Conservation (phyloP, 2,329 filamentous ascomycete species). For the Pyrenochaeta sp. region DNA sequence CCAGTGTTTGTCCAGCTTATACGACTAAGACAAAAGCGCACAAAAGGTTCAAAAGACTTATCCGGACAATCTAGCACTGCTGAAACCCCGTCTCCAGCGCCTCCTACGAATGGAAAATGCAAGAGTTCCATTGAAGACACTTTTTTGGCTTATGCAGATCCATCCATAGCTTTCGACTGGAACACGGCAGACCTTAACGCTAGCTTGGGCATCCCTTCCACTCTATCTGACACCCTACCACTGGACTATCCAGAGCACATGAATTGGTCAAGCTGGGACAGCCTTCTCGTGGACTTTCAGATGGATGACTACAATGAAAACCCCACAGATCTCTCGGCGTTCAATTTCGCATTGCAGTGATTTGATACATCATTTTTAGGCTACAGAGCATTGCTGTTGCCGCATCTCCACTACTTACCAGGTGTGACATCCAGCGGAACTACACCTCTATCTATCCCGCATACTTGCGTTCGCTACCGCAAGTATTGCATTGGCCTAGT, state of each 20-base stretch:
- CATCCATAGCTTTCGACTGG: constrained; percentile 20
- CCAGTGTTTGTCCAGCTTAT: constrained; percentile 34
- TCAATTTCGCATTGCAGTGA: background rate
- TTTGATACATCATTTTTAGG: background rate
- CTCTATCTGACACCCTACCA: constrained; percentile 9
- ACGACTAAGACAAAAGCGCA: constrained; percentile 13
- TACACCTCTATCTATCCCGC: too few relatives aligned
- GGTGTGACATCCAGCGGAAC: too few relatives aligned
- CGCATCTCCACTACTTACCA: too few relatives aligned
- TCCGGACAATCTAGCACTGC: background rate
- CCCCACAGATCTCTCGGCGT: constrained; percentile 1
- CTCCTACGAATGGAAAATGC: background rate
- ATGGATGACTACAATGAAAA: constrained; percentile 1
- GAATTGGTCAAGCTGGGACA: constrained; percentile 41
- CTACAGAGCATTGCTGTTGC: too few relatives aligned
- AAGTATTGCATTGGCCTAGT: too few relatives aligned
- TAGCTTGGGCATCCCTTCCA: constrained; percentile 10
- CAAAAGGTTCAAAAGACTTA: background rate
- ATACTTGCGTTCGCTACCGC: too few relatives aligned
- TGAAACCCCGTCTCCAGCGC: background rate
- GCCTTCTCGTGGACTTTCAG: constrained; percentile 35
- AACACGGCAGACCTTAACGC: constrained; percentile 14
- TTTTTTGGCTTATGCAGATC: background rate
- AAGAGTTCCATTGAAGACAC: background rate
- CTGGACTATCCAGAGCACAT: constrained; percentile 30